Evolutionary conservation across 352 stramenopile genomes (phyloP).

Genomic region (Nothophytophthora sp.): DNA sequence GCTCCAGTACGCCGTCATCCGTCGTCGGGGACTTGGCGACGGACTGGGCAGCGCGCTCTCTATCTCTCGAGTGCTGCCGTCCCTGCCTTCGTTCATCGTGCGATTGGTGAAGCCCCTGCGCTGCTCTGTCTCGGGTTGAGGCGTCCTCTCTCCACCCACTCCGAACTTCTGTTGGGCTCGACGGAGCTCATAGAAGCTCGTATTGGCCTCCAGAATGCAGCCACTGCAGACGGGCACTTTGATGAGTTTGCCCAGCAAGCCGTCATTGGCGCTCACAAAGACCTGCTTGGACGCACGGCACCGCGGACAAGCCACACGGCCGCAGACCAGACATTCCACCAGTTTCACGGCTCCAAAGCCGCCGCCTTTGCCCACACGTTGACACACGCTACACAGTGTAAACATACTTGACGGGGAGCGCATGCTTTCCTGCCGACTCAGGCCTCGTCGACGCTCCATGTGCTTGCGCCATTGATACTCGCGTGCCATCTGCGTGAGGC

Average conservation of each 20-base stretch:
- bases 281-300: slow-evolving; percentile 35
- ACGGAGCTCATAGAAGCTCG: slow-evolving; percentile 19
- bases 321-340: slow-evolving; percentile 28
- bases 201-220: slow-evolving; percentile 39
- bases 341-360: slow-evolving; percentile 19
- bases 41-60: slow-evolving; percentile 8
- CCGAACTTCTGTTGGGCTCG: slow-evolving; percentile 7
- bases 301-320: slow-evolving; percentile 19
- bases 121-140: background rate
- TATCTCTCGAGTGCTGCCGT: slow-evolving; percentile 8
- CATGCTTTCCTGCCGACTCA: slow-evolving; percentile 4
- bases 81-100: slow-evolving; percentile 2
- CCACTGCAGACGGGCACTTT: slow-evolving; percentile 39
- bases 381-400: slow-evolving; percentile 23
- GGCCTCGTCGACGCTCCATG: background rate
- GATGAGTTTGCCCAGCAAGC: slow-evolving; percentile 34
- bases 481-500: slow-evolving; percentile 44
- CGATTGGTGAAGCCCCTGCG: slow-evolving; percentile 3
- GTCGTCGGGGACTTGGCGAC: slow-evolving; percentile 12
- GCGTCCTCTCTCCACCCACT: slow-evolving; percentile 2
- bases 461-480: slow-evolving; percentile 19
- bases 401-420: slow-evolving; percentile 1
- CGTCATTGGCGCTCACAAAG: slow-evolving; percentile 38
- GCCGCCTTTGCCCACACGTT: slow-evolving; percentile 13
- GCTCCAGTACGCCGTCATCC: slow-evolving; percentile 5